Percentiles rank a stretch among this genome's conserved stretches.
Evolutionary conservation across 2,329 filamentous ascomycete genomes (phyloP).

Genomic region (Dothideomycetidae sp.): DNA sequence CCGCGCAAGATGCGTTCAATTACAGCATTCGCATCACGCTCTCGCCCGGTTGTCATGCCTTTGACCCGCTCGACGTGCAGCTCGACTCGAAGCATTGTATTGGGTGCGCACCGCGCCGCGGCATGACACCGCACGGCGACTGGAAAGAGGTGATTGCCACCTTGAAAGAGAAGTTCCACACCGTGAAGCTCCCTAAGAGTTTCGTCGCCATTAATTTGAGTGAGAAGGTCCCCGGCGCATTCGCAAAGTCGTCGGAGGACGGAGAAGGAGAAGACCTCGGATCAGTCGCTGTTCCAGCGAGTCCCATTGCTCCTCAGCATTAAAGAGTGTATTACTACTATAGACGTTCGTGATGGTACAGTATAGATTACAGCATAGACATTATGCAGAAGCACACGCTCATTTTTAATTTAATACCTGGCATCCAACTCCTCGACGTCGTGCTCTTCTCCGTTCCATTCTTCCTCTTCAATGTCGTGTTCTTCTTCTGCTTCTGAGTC

Average conservation of each 20-base stretch:
- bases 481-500: slow-evolving; percentile 26
- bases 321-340: slow-evolving; percentile 10
- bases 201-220: slow-evolving; percentile 38
- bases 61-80: slow-evolving; percentile 90
- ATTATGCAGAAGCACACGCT: no score
- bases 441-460: slow-evolving; percentile 1
- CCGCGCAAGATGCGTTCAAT: slow-evolving; percentile 61
- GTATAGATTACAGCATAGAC: slow-evolving; percentile 1
- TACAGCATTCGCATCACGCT: slow-evolving; percentile 96
- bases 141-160: slow-evolving; percentile 98
- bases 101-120: slow-evolving; percentile 78
- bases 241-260: slow-evolving; percentile 15
- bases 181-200: slow-evolving; percentile 40
- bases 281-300: slow-evolving; percentile 12
- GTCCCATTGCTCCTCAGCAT: slow-evolving; percentile 18
- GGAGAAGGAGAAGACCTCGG: slow-evolving; percentile 9
- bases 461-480: slow-evolving; percentile 15
- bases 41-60: slow-evolving; percentile 88
- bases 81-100: slow-evolving; percentile 95
- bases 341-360: no score
- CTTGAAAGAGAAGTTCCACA: slow-evolving; percentile 83
- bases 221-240: slow-evolving; percentile 35
- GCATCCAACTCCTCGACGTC: slow-evolving; percentile 12
- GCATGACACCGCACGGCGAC: slow-evolving; percentile 77
- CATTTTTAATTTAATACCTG: slow-evolving; percentile 10